These are phyloP conservation scores for Pythium apleroticum DNA, from an alignment of 352 stramenopile genomes.

Conservation along the genomic window DNA sequence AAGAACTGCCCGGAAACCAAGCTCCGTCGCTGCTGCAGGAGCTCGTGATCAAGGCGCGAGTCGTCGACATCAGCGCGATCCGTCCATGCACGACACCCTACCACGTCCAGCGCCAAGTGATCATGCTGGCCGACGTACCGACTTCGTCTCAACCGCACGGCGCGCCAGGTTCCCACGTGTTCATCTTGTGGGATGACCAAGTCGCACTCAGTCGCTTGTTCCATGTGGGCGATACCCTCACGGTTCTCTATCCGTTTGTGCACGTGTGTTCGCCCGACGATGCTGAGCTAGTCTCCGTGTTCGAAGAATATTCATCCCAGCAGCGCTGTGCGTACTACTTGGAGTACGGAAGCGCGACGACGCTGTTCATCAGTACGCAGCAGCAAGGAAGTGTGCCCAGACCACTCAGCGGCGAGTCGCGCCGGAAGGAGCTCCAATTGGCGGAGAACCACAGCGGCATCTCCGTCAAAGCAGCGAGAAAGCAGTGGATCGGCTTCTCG, in stretches of 20 bases:
- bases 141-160: background rate
- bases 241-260: slow-evolving; percentile 63
- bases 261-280: slow-evolving; percentile 48
- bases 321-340: slow-evolving; percentile 55
- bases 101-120: slow-evolving; percentile 61
- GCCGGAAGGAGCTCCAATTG: slow-evolving; percentile 25
- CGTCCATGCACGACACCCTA: slow-evolving; percentile 53
- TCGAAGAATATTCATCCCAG: slow-evolving; percentile 59
- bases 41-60: slow-evolving; percentile 29
- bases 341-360: slow-evolving; percentile 61
- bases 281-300: slow-evolving; percentile 49
- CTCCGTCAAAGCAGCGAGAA: background rate
- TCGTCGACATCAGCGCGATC: slow-evolving; percentile 71
- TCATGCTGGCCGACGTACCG: slow-evolving; percentile 47
- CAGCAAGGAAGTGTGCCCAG: background rate
- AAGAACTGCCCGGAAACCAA: slow-evolving; percentile 9
- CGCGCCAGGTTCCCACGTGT: slow-evolving; percentile 37
- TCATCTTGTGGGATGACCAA: slow-evolving; percentile 73
- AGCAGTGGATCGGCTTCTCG: slow-evolving; percentile 47
- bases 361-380: slow-evolving; percentile 36
- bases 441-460: slow-evolving; percentile 9
- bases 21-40: slow-evolving; percentile 30
- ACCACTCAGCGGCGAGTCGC: background rate
- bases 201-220: slow-evolving; percentile 63
- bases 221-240: slow-evolving; percentile 52